Conservation (phyloP, 768 basidiomycete species). For the Leccinum subgranulosum region DNA sequence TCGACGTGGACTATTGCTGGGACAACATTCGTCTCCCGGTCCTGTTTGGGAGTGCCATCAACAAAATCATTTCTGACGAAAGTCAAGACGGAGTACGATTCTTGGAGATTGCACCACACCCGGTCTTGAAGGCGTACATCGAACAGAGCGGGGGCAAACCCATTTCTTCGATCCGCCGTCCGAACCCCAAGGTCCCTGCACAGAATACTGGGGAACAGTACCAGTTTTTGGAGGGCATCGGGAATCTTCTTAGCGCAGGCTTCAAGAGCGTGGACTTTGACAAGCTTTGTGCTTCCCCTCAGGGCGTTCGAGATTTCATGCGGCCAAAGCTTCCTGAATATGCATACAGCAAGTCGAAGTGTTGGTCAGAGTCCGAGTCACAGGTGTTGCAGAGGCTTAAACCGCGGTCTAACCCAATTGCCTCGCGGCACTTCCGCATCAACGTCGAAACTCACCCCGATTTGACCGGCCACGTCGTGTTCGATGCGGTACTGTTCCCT, state of each 20-base stretch:
- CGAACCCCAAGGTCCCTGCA: constrained; percentile 27
- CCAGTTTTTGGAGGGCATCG: constrained; percentile 31
- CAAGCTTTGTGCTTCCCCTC: constrained; percentile 23
- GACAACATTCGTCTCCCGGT: constrained; percentile 36
- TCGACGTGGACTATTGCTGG: constrained; percentile 33
- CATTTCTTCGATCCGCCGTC: constrained; percentile 29
- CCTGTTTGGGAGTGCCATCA: constrained; percentile 32
- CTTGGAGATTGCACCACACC: constrained; percentile 34
- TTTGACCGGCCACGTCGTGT: constrained; percentile 43
- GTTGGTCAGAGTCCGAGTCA: constrained; percentile 26
- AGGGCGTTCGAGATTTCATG: constrained; percentile 19
- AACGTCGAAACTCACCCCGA: constrained; percentile 33
- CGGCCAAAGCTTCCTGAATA: constrained; percentile 29
- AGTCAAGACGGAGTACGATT: constrained; percentile 27
- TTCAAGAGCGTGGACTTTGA: constrained; percentile 31
- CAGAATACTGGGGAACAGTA: constrained; percentile 35
- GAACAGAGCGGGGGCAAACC: constrained; percentile 34
- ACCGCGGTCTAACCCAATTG: constrained; percentile 33
- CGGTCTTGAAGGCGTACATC: constrained; percentile 33
- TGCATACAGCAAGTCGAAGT: constrained; percentile 27
- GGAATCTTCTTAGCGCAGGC: constrained; percentile 28
- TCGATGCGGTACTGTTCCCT: constrained; percentile 43
- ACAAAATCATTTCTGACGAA: constrained; percentile 29
- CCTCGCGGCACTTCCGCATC: constrained; percentile 34
- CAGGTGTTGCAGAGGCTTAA: constrained; percentile 26